These are phyloP conservation scores for Verticillium tricorpus DNA, from an alignment of 2,329 filamentous ascomycete species.

Conservation along the genomic window DNA sequence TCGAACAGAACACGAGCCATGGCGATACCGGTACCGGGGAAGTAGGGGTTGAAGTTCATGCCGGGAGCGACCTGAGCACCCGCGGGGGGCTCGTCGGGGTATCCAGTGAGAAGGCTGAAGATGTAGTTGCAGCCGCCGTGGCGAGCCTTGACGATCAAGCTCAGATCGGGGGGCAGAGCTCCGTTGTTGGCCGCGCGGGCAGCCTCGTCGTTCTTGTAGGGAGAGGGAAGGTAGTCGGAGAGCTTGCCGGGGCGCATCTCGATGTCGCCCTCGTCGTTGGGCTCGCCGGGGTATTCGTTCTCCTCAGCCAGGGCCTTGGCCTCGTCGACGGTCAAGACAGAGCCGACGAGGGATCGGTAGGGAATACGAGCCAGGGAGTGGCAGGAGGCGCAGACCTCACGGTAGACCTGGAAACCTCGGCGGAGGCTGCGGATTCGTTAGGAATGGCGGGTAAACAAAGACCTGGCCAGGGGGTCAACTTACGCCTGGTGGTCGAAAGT, in stretches of 20 bases:
- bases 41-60: slow-evolving; percentile 99
- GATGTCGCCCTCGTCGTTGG: slow-evolving; percentile 96
- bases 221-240: slow-evolving; percentile 89
- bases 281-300: slow-evolving; percentile 97
- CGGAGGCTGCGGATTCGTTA: slow-evolving; percentile 62
- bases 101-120: slow-evolving; percentile 93
- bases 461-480: slow-evolving; percentile 35
- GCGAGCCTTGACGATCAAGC: slow-evolving; percentile 93
- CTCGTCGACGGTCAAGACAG: slow-evolving; percentile 92
- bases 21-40: slow-evolving; percentile 96
- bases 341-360: slow-evolving; percentile 87
- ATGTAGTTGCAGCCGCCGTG: slow-evolving; percentile 99
- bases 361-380: slow-evolving; percentile 94
- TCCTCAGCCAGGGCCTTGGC: slow-evolving; percentile 96
- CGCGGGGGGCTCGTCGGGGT: slow-evolving; percentile 92
- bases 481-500: slow-evolving; percentile 97
- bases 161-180: slow-evolving; percentile 95
- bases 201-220: slow-evolving; percentile 99
- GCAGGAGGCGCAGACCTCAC: slow-evolving; percentile 95
- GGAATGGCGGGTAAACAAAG: neutral
- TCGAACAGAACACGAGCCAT: slow-evolving; percentile 99
- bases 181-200: slow-evolving; percentile 97
- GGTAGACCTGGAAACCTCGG: slow-evolving; percentile 99
- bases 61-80: slow-evolving; percentile 80
- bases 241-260: slow-evolving; percentile 98